Conservation (phyloP, 2,329 filamentous ascomycete genomes). For the Orbilia quercus region DNA sequence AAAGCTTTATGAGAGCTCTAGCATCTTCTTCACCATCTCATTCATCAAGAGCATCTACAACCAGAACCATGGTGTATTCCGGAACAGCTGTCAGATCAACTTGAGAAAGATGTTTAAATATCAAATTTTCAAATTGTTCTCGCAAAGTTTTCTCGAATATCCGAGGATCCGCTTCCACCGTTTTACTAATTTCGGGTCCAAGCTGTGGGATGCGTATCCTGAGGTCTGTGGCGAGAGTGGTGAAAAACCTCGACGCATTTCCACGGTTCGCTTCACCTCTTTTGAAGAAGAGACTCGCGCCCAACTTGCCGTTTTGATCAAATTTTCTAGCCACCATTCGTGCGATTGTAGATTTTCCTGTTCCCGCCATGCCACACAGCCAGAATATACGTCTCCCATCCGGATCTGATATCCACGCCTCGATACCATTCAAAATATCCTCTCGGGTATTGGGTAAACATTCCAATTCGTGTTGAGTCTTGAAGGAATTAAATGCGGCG, state of each 20-base stretch:
- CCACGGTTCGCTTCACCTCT: conserved; percentile 64
- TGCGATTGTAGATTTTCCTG: conserved; percentile 62
- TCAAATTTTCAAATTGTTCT: conserved; percentile 33
- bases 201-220: conserved; percentile 60
- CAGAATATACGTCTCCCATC: conserved; percentile 59
- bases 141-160: conserved; percentile 31
- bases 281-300: conserved; percentile 66
- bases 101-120: conserved; percentile 18
- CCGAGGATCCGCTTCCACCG: conserved; percentile 61
- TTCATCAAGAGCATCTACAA: conserved; percentile 48
- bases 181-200: conserved; percentile 58
- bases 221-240: conserved; percentile 64
- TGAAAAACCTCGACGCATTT: conserved; percentile 62
- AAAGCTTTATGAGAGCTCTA: neutral
- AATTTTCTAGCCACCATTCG: conserved; percentile 61
- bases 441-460: conserved; percentile 59
- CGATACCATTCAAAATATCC: conserved; percentile 57
- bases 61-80: conserved; percentile 9
- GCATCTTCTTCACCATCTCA: conserved; percentile 29
- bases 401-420: conserved; percentile 25
- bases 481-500: conserved; percentile 58
- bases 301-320: conserved; percentile 58
- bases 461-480: conserved; percentile 55
- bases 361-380: conserved; percentile 64
- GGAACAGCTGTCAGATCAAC: neutral